Evolutionary conservation across 2,329 filamentous ascomycete species (phyloP).

Genomic region (Verticillium isaacii): DNA sequence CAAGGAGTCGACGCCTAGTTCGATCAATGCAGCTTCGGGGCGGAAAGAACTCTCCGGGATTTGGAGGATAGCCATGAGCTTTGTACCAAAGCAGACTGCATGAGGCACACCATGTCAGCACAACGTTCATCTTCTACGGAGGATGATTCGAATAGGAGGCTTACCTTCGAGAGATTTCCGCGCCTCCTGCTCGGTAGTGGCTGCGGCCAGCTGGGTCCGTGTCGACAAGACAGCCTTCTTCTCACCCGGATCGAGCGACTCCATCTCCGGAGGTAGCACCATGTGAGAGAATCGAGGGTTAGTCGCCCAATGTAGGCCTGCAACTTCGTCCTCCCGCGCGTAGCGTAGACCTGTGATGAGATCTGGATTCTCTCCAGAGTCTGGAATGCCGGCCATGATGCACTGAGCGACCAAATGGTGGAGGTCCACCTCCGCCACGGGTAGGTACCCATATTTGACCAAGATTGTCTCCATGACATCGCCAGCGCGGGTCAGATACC

Average conservation of each 20-base stretch:
- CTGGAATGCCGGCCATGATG: constrained; percentile 25
- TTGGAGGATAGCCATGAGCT: neutral
- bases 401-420: constrained; percentile 37
- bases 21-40: neutral
- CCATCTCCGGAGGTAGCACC: neutral
- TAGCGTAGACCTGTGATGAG: constrained; percentile 16
- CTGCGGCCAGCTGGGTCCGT: neutral
- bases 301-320: neutral
- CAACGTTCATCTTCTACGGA: no score
- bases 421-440: constrained; percentile 19
- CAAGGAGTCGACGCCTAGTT: constrained; percentile 22
- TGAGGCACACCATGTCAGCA: neutral
- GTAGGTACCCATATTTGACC: neutral
- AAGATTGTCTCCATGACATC: constrained; percentile 13
- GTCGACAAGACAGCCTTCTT: neutral
- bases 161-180: neutral
- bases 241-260: neutral
- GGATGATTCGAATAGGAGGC: neutral
- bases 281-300: neutral
- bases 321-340: neutral
- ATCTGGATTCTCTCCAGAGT: constrained; percentile 13
- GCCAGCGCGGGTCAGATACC: constrained; percentile 27
- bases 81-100: neutral
- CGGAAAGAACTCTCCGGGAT: neutral
- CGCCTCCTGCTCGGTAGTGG: neutral